Evolutionary conservation across 257 asterid genomes (phyloP), one percentile per base, ranked within the genome.

Genomic region (Nemophila menziesii): DNA sequence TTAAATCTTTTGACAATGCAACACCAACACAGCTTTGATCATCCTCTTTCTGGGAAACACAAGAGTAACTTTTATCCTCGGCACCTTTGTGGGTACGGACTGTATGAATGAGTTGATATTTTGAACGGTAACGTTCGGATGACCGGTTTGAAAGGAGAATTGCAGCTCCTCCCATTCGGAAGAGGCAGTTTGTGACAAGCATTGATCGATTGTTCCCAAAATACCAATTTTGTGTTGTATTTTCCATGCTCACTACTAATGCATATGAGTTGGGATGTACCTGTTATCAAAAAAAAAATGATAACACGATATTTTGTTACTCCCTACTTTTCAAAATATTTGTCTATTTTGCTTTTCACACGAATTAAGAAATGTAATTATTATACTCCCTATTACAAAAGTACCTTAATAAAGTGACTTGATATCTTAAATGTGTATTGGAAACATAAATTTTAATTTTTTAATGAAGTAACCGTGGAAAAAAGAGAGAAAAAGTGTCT

Each of bases 101-200:
- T 0, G 86, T 72, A 67, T 65, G 86, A 20, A 78, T 49, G 1
- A 78, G 74, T 21, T 81, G 76, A 17, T 81, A 81, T 29, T 81
- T 81, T 0, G 93, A 73, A 0, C 86, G 73, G 0, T 59, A 39
- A 0, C 64, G 56, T 18, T 75, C 83, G 0, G 70, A 49, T 0
- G 75, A 55, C 40, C 43, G 62, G 79, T 77, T 81, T 1, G 90
- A 77, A 11, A 81, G 67, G 51, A 81, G 72, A 49, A 75, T 70
- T 14, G 92, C 83, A 10, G 93, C 79, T 14, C 93, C 92, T 5
- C 92, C 93, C 78, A 72, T 68, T 0, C 93, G 74, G 61, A 81
- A 81, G 17, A 81, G 55, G 72, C 93, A 74, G 24, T 78, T 81
- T 1, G 90, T 58, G 48, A 81, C 73, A 0, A 81, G 67, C 90